Evolutionary conservation across 345 rosid species (phyloP).

Genomic region (Moringa oleifera): DNA sequence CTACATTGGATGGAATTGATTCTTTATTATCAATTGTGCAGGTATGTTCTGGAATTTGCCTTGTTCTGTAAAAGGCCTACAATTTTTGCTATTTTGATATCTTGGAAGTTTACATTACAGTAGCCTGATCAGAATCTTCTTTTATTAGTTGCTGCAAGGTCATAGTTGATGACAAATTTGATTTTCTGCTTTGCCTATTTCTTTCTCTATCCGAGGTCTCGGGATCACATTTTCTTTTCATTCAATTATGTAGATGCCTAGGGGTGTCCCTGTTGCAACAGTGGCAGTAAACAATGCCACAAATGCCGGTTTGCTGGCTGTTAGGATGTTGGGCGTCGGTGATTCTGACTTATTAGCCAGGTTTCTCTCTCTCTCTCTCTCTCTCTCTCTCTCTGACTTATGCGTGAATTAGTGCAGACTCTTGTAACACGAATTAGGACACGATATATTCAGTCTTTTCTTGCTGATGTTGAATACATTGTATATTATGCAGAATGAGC

Average conservation of each 20-base stretch:
- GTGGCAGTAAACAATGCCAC: constrained; percentile 89
- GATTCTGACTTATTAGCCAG: constrained; percentile 61
- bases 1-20: constrained; percentile 85
- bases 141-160: too few species aligned
- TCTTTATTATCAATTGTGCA: constrained; percentile 92
- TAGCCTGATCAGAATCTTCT: too few species aligned
- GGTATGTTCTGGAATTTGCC: too few species aligned
- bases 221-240: not conserved
- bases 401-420: too few species aligned
- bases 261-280: constrained; percentile 94
- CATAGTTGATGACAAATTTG: too few species aligned
- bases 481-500: constrained; percentile 50
- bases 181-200: too few species aligned
- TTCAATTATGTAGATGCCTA: constrained; percentile 61
- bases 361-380: constrained; percentile 14
- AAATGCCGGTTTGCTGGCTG: constrained; percentile 79
- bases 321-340: constrained; percentile 67
- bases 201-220: not conserved
- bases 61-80: too few species aligned
- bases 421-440: too few species aligned
- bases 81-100: too few species aligned
- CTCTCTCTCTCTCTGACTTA: not conserved
- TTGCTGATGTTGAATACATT: constrained; percentile 3
- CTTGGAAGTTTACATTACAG: too few species aligned
- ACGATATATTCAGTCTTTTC: too few species aligned